phyloP scores from a whole-genome alignment of 2,329 filamentous ascomycete genomes.

The Sphaerulina populicola region DNA sequence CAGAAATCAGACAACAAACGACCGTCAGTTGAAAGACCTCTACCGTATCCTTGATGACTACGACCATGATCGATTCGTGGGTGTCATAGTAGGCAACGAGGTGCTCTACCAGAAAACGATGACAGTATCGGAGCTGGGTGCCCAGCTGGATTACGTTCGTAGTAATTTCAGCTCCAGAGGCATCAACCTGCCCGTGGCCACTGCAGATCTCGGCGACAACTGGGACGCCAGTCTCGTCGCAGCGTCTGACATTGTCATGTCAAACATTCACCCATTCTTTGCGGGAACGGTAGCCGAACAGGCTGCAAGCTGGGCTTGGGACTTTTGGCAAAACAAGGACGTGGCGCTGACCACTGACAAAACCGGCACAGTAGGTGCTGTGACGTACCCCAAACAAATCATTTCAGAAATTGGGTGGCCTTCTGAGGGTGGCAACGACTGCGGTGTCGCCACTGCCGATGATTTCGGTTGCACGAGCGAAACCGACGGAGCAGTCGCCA shows the following conservation, averaged over 20 bases:
- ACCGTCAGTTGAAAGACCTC: slow-evolving; percentile 72
- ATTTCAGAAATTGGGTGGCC: slow-evolving; percentile 94
- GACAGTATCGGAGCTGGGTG: slow-evolving; percentile 54
- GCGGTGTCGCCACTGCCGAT: slow-evolving; percentile 44
- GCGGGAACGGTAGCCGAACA: slow-evolving; percentile 60
- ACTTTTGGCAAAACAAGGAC: slow-evolving; percentile 70
- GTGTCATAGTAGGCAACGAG: slow-evolving; percentile 57
- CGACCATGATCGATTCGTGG: slow-evolving; percentile 46
- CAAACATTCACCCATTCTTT: slow-evolving; percentile 95
- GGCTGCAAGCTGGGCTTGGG: slow-evolving; percentile 71
- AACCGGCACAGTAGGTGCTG: slow-evolving; percentile 27
- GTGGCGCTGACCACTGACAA: slow-evolving; percentile 51
- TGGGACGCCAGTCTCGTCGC: slow-evolving; percentile 65
- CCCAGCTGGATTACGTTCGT: slow-evolving; percentile 59
- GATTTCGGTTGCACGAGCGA: slow-evolving; percentile 45
- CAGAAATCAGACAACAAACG: slow-evolving; percentile 68
- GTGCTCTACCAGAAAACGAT: slow-evolving; percentile 58
- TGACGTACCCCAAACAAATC: slow-evolving; percentile 36
- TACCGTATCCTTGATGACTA: slow-evolving; percentile 71
- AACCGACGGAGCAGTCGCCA: slow-evolving; percentile 62
- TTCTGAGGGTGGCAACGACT: slow-evolving; percentile 68
- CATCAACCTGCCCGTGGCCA: slow-evolving; percentile 69
- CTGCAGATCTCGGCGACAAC: slow-evolving; percentile 79
- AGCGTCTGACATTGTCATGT: slow-evolving; percentile 81
- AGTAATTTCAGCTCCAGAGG: slow-evolving; percentile 60